These are phyloP conservation scores for Magnolia sinica DNA, from an alignment of 164 flowering plant genomes.

Conservation along the genomic window DNA sequence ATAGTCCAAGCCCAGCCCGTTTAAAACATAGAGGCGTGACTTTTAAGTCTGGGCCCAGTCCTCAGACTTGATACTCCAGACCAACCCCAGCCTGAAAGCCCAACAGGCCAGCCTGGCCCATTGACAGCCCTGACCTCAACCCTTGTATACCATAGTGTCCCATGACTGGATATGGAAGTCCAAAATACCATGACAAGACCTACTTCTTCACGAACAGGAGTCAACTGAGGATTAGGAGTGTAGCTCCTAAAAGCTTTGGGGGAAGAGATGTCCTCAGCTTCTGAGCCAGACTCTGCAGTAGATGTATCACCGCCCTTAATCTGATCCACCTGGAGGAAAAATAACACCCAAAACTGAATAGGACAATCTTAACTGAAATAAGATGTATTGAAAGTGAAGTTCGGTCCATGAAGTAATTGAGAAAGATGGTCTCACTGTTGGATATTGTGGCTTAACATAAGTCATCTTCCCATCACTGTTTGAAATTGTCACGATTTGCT, in stretches of 20 bases:
- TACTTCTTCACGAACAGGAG: constrained; percentile 93
- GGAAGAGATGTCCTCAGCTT: constrained; percentile 82
- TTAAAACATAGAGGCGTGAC: too few relatives aligned
- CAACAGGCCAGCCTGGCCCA: too few relatives aligned
- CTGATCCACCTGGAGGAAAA: constrained; percentile 25
- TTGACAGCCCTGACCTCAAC: too few relatives aligned
- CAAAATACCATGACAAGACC: constrained; percentile 1
- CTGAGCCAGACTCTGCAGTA: constrained; percentile 91
- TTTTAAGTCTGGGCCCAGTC: too few relatives aligned
- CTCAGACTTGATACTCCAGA: too few relatives aligned
- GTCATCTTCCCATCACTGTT: constrained; percentile 74
- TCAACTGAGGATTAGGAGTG: constrained; percentile 53
- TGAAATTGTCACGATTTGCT: constrained; percentile 71
- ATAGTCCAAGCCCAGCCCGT: too few relatives aligned
- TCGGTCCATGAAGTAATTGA: background rate
- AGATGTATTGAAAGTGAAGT: background rate
- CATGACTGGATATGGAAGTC: background rate
- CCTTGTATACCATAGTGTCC: too few relatives aligned
- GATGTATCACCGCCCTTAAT: constrained; percentile 85
- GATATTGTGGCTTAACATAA: constrained; percentile 67
- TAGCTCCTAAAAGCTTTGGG: constrained; percentile 61
- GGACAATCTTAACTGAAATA: background rate
- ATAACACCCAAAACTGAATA: background rate
- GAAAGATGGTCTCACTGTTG: constrained; percentile 36
- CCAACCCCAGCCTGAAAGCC: too few relatives aligned